Evolutionary conservation across 495 filamentous ascomycete genomes (phyloP).

Genomic region (Aspergillus homomorphus): DNA sequence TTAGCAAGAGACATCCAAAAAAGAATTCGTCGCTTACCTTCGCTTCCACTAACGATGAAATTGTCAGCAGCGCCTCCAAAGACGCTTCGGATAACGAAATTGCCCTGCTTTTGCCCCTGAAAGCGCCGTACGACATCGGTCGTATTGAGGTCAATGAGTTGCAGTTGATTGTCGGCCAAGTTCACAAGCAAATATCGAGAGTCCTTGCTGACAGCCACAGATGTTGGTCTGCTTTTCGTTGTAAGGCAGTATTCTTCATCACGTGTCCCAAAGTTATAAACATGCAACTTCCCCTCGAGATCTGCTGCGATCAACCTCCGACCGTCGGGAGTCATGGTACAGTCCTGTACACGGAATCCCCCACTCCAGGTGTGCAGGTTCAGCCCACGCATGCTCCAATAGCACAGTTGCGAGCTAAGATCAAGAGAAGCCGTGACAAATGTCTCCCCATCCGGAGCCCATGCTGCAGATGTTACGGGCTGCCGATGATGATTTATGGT

Average conservation of each 20-base stretch:
- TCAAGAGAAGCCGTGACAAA: conserved; percentile 84
- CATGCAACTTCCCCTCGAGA: conserved; percentile 63
- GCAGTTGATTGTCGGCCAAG: conserved; percentile 68
- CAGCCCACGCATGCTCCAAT: conserved; percentile 60
- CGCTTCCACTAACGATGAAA: conserved; percentile 86
- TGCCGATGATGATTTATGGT: conserved; percentile 68
- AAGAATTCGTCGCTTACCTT: conserved; percentile 55
- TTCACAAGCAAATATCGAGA: conserved; percentile 79
- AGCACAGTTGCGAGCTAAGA: conserved; percentile 57
- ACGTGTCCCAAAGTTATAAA: conserved; percentile 75
- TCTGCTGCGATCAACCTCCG: conserved; percentile 74
- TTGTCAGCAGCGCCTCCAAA: conserved; percentile 90
- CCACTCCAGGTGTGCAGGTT: conserved; percentile 61
- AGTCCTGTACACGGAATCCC: conserved; percentile 77
- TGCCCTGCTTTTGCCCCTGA: conserved; percentile 65
- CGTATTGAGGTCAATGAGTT: conserved; percentile 72
- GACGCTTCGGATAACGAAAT: conserved; percentile 72
- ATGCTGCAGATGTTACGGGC: conserved; percentile 80
- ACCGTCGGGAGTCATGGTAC: conserved; percentile 77
- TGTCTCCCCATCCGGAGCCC: conserved; percentile 73
- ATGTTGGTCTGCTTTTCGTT: conserved; percentile 66
- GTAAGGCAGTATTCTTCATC: conserved; percentile 71
- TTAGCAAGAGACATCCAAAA: conserved; percentile 15
- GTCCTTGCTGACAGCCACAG: conserved; percentile 75
- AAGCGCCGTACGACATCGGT: conserved; percentile 69